Evolutionary conservation across 305 asterid genomes (phyloP), one percentile per base, ranked within the genome.

Genomic region (Solanum aculeatissimum): DNA sequence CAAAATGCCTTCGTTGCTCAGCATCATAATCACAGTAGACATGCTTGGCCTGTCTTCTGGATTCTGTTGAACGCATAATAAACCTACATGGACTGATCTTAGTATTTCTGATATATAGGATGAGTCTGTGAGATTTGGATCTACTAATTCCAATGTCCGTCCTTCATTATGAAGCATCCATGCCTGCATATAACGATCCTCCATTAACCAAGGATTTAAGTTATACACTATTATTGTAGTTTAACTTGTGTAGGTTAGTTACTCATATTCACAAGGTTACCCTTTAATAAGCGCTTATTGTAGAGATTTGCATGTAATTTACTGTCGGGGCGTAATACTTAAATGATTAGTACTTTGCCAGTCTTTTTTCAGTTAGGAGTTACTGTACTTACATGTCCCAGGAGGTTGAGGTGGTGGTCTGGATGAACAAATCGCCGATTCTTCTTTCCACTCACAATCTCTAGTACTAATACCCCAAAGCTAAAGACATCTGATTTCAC

Each of bases 1-100:
- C 47, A 89, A 32, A 5, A 35, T 72, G 14, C 89, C 87, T 25
- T 88, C 91, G 15, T 87, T 91, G 83, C 87, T 86, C 83, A 92
- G 62, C 93, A 90, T 91, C 74, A 85, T 19, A 15, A 91, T 90
- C 75, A 91, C 93, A 7, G 88, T 80, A 16, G 93, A 89, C 92
- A 91, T 91, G 84, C 21, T 84, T 57, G 92, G 96, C 86, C 93
- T 89, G 35, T 89, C 92, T 25, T 90, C 86, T 15, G 91, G 89
- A 62, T 47, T 29, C 63, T 87, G 86, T 80, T 93, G 94, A 18
- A 90, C 92, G 53, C 94, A 91, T 79, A 91, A 54, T 3, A 89
- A 86, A 4, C 92, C 94, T 0, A 92, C 86, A 15, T 88, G 92
- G 45, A 90, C 86, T 6, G 86, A 84, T 58, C 91, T 68, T 19